Evolutionary conservation across 2,329 filamentous ascomycete species (phyloP).

Genomic region (Coleophoma eucalyptorum): DNA sequence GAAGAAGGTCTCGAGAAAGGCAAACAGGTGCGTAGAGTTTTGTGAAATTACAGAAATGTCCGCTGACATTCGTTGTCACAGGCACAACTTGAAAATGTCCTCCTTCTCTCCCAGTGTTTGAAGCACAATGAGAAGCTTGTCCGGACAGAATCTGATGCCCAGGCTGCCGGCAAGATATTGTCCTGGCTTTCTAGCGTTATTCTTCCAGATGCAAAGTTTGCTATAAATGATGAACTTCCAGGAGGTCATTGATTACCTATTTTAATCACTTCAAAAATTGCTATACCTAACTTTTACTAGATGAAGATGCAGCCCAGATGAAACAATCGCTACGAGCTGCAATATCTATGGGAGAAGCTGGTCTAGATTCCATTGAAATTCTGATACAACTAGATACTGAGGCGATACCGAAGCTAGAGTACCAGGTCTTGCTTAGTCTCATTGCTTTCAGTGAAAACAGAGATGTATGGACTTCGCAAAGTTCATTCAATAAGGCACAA

Average conservation of each 20-base stretch:
- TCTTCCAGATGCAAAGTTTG: constrained; percentile 15
- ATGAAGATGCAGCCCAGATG: too few species aligned
- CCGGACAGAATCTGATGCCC: constrained; percentile 7
- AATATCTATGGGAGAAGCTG: too few species aligned
- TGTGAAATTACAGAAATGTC: too few species aligned
- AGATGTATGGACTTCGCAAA: constrained; percentile 35
- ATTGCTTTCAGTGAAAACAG: constrained; percentile 27
- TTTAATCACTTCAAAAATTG: constrained; percentile 1
- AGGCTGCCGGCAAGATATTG: constrained; percentile 10
- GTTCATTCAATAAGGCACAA: constrained; percentile 15
- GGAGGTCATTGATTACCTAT: constrained; percentile 13
- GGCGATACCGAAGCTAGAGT: not conserved
- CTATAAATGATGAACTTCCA: constrained; percentile 14
- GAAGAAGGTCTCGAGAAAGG: not conserved
- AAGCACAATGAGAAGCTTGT: constrained; percentile 5
- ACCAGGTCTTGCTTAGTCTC: constrained; percentile 25
- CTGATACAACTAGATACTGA: not conserved
- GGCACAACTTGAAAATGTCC: constrained; percentile 16
- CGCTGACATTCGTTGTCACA: constrained; percentile 5
- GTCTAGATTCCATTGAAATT: constrained; percentile 6
- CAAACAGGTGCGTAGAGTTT: too few species aligned
- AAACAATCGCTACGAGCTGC: too few species aligned
- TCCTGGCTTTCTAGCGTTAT: constrained; percentile 18
- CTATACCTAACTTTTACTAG: not conserved
- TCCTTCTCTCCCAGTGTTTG: constrained; percentile 20